Evolutionary conservation across 2,329 filamentous ascomycete genomes (phyloP), one percentile per base, ranked within the genome.

Genomic region (Drechslerella coelobrocha): DNA sequence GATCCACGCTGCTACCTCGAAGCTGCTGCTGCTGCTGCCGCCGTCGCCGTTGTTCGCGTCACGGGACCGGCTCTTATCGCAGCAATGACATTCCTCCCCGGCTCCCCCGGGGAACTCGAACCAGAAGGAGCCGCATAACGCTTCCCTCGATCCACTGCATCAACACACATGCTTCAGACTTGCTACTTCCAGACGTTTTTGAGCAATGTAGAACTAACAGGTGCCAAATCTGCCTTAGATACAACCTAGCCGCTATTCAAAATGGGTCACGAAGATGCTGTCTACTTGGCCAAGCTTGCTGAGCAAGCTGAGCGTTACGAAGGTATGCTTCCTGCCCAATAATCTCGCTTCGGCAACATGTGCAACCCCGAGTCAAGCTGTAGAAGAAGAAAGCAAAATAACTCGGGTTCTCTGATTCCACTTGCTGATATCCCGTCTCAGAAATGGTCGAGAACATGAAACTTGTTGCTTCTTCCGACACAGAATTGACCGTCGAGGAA

Each of bases 391-490:
- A 37, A 47, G 39, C 57, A 75, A 78, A 71, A 78, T n/a, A n/a
- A n/a, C n/a, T n/a, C n/a, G n/a, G n/a, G n/a, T n/a, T n/a, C n/a
- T n/a, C n/a, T n/a, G 2, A 23, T 14, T n/a, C 5, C 19, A n/a
- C 21, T 14, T n/a, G 48, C 23, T 61, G 12, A 50, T 48, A 14
- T 19, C 48, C 27, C 12, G 21, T 23, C 75, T 68, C 82, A 97
- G 93, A 97, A 84, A 97, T 97, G 93, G 93, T 97, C 77, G 92
- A 96, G 86, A 96, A 97, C 88, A 97, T 97, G 93, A 97, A 97
- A 88, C 88, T 90, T 77, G 93, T 97, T 78, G 93, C 93, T 78
- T 92, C 90, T 76, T 91, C 93, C 76, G 82, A 84, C 78, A 82
- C 83, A 79, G 83, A 84, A 78, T 81, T 84, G 68, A 83, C 82